These are phyloP conservation scores for Phytophthora ohioensis DNA, from an alignment of 352 stramenopile genomes.

Conservation along the genomic window DNA sequence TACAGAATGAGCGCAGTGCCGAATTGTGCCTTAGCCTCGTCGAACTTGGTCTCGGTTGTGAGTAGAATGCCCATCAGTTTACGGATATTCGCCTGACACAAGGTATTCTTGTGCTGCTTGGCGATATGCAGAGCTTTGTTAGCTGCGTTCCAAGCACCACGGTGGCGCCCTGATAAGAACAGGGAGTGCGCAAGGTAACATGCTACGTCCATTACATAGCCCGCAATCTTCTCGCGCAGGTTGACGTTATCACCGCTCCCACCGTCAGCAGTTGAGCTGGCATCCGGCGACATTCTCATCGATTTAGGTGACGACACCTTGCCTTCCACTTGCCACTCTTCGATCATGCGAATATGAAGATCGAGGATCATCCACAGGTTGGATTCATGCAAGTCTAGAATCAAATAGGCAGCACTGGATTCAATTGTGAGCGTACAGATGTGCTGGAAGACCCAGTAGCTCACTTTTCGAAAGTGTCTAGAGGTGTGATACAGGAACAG, in stretches of 20 bases:
- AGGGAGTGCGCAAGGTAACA: conserved; percentile 80
- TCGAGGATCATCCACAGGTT: conserved; percentile 87
- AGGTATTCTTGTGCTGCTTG: conserved; percentile 74
- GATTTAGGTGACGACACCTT: conserved; percentile 12
- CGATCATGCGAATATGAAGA: conserved; percentile 75
- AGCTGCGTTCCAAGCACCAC: conserved; percentile 73
- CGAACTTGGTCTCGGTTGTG: conserved; percentile 85
- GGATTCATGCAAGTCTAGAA: conserved; percentile 82
- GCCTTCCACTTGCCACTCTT: conserved; percentile 58
- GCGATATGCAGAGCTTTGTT: conserved; percentile 82
- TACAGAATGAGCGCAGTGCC: conserved; percentile 79
- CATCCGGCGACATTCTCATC: conserved; percentile 8
- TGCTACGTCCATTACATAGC: conserved; percentile 72
- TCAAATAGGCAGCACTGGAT: conserved; percentile 81
- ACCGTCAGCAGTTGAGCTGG: conserved; percentile 5
- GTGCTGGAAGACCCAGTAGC: conserved; percentile 82
- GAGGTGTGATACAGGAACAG: conserved; percentile 74
- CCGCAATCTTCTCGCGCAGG: conserved; percentile 57
- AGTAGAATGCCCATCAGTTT: conserved; percentile 85
- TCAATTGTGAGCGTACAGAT: conserved; percentile 80
- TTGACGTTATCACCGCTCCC: conserved; percentile 10
- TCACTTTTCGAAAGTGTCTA: conserved; percentile 80
- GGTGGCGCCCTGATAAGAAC: conserved; percentile 77
- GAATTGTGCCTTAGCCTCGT: conserved; percentile 85
- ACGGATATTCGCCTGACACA: conserved; percentile 74